phyloP scores from a whole-genome alignment of 345 rosid species.

The Arabidopsis suecica region DNA sequence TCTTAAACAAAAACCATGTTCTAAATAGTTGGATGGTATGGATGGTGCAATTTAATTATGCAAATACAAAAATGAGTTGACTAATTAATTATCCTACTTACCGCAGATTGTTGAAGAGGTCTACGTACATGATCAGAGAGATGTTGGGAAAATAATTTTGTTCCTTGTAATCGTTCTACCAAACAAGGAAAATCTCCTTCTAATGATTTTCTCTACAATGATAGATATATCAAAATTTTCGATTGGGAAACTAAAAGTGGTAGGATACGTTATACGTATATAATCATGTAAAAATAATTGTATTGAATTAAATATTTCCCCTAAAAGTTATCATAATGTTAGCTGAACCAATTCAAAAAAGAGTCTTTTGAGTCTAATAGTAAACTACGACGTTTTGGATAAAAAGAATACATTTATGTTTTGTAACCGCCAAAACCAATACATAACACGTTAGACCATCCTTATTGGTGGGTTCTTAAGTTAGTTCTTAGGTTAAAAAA shows the following conservation, averaged over 20 bases:
- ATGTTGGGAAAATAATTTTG: neutral
- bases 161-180: neutral
- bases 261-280: neutral
- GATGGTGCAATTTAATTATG: neutral
- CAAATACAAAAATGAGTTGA: neutral
- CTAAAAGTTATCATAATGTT: too few relatives aligned
- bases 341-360: too few relatives aligned
- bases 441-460: too few relatives aligned
- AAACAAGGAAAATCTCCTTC: neutral
- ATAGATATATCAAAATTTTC: neutral
- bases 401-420: neutral
- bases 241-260: neutral
- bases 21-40: neutral
- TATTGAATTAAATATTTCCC: neutral
- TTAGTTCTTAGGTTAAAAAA: too few relatives aligned
- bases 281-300: constrained; percentile 4
- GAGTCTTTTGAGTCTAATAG: too few relatives aligned
- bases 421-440: neutral
- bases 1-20: neutral
- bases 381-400: too few relatives aligned
- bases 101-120: constrained; percentile 44
- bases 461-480: too few relatives aligned
- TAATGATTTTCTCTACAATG: neutral
- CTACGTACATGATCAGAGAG: neutral
- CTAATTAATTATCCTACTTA: too few relatives aligned